Base-by-base conservation (phyloP, 129 eudicot genomes). In the Pseudognaphalium luteoalbum region DNA sequence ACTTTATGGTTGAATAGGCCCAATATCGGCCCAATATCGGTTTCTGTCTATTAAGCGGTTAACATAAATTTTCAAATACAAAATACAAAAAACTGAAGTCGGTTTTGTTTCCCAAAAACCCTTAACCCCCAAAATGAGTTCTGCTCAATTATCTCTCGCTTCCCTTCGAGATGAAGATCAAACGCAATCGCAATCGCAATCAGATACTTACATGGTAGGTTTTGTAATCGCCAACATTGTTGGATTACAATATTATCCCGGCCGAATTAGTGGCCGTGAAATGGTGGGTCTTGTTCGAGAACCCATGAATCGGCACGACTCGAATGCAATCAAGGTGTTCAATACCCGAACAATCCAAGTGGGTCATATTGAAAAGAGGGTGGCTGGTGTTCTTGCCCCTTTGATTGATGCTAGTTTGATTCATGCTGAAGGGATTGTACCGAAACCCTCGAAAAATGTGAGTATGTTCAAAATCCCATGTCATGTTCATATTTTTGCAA, bases 271-370 rank as follows among this genome's bases (percentile, higher is more conserved):
- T 21, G 96, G 91, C 28, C 88, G 96, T 2, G 96, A 94, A 73
- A 67, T 87, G 84, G 98, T 94, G 34, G 97, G 90, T 61, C 76
- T 94, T 29, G 81, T 88, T 10, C 88, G 98, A 0, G 98, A 94
- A 7, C 96, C 96, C 1, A 32, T 89, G 47, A 94, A 94, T 51
- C 81, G 73, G 29, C 70, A 74, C 77, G 96, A 94, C 47, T 10
- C 71, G 2, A 87, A 91, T 67, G 98, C 97, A 0, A 94, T 94
- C 6, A 84, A 79, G 74, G 98, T 91, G 34, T 10, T 94, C 12
- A 87, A 94, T 39, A 87, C 81, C 16, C 78, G 87, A 11, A 56
- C 81, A 6, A 19, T 6, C 5, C 97, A 91, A 83, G 96, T 94
- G 60, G 97, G 98, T 0, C 84, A 91, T 33, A 73, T 94, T 33